phyloP scores from a whole-genome alignment of 2,329 filamentous ascomycete species.

The Fusarium haematococcum region DNA sequence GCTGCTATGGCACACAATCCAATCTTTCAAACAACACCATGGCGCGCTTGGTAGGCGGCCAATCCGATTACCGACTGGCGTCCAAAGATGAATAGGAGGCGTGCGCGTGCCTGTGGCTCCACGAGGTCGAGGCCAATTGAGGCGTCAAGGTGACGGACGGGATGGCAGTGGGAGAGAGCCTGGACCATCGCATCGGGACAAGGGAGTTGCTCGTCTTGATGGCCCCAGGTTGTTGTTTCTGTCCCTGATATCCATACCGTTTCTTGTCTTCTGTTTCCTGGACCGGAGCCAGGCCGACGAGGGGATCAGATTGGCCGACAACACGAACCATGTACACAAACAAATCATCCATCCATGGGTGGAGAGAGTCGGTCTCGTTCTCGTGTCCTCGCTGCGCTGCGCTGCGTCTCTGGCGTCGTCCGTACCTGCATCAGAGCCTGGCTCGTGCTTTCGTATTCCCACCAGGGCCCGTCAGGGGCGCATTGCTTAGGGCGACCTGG shows the following conservation, averaged over 20 bases:
- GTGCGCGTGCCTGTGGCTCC: background rate
- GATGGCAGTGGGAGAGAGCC: background rate
- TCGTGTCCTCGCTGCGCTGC: conserved; percentile 4
- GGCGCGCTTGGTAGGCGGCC: background rate
- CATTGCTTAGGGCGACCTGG: conserved; percentile 21
- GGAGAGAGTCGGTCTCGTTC: conserved; percentile 13
- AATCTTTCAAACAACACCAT: conserved; percentile 1
- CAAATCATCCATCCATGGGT: background rate
- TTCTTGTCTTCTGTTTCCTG: conserved; percentile 15
- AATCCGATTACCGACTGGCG: background rate
- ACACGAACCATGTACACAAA: conserved; percentile 12
- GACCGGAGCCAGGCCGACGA: background rate
- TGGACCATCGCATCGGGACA: background rate
- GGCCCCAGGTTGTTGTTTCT: conserved; percentile 15
- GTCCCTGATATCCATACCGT: background rate
- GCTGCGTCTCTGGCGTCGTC: conserved; percentile 21
- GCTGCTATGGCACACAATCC: background rate
- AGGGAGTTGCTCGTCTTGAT: background rate
- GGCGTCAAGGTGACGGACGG: background rate
- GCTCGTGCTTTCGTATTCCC: conserved; percentile 45
- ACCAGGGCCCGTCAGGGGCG: conserved; percentile 37
- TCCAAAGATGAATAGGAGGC: conserved; percentile 2
- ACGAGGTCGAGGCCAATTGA: background rate
- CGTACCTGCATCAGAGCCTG: conserved; percentile 43
- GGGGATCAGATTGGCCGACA: conserved; percentile 20